Conservation (phyloP, 345 rosid genomes). For the Dovyalis caffra region DNA sequence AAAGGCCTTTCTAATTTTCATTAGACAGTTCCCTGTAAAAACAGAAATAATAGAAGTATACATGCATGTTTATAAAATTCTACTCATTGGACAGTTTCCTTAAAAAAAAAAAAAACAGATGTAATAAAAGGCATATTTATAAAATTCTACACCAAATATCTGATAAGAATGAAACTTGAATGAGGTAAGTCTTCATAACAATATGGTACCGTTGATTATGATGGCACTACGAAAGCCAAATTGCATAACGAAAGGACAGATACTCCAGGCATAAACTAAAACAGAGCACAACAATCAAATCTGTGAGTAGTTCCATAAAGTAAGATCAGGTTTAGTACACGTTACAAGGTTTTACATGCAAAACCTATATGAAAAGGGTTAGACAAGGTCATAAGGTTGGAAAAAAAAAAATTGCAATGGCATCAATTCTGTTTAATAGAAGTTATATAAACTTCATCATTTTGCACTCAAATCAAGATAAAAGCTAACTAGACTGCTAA, state of each 20-base stretch:
- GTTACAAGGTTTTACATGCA: neutral
- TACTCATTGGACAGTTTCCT: neutral
- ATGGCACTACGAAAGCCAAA: neutral
- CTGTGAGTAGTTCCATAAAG: neutral
- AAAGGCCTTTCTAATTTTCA: neutral
- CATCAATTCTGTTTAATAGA: neutral
- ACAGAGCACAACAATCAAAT: neutral
- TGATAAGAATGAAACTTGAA: neutral
- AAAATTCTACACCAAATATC: neutral
- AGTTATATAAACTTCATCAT: neutral
- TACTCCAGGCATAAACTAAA: neutral
- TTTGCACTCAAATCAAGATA: neutral
- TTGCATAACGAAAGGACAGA: neutral
- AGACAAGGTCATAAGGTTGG: no score
- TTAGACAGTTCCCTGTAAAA: neutral
- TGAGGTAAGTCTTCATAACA: neutral
- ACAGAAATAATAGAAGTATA: neutral
- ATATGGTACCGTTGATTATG: neutral
- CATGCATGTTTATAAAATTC: no score
- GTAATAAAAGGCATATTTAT: neutral
- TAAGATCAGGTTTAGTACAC: neutral
- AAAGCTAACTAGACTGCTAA: neutral
- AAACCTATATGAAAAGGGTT: neutral
- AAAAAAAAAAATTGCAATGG: neutral
- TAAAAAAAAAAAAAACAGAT: no score